Evolutionary conservation across 2,329 filamentous ascomycete genomes (phyloP).

Genomic region (Plectosphaerella sp.): DNA sequence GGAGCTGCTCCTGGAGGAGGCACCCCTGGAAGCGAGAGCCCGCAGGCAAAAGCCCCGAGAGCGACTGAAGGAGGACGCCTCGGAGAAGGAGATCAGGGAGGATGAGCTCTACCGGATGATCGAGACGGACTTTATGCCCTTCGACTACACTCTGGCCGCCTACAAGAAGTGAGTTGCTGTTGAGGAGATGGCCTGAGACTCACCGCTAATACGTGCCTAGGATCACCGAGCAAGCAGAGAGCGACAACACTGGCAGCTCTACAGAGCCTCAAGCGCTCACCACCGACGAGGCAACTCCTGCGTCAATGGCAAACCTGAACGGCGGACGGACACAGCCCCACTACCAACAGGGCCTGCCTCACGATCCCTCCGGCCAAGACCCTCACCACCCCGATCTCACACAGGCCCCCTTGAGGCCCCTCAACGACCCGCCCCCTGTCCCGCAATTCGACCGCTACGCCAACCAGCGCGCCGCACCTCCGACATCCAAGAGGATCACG

Average conservation of each 20-base stretch:
- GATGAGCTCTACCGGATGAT: conserved; percentile 94
- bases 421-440: not conserved
- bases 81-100: conserved; percentile 88
- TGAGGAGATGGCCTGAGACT: not conserved
- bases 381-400: not conserved
- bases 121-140: conserved; percentile 87
- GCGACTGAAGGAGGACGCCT: conserved; percentile 87
- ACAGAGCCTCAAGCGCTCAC: conserved; percentile 41
- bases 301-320: conserved; percentile 23
- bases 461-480: conserved; percentile 21
- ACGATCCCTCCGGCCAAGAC: not conserved
- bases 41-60: conserved; percentile 91
- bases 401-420: not conserved
- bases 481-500: conserved; percentile 61
- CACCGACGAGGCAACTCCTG: conserved; percentile 43
- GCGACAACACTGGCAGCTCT: not conserved
- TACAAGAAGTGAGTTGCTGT: conserved; percentile 61
- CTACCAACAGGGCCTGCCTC: conserved; percentile 3
- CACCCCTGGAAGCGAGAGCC: conserved; percentile 86
- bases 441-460: conserved; percentile 24
- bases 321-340: conserved; percentile 8
- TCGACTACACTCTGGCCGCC: conserved; percentile 84
- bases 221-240: conserved; percentile 12
- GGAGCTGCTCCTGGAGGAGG: conserved; percentile 88
- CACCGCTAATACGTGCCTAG: conserved; percentile 4